These are phyloP conservation scores for Parastagonospora avenae DNA, from an alignment of 2,329 filamentous ascomycete species.

Conservation along the genomic window DNA sequence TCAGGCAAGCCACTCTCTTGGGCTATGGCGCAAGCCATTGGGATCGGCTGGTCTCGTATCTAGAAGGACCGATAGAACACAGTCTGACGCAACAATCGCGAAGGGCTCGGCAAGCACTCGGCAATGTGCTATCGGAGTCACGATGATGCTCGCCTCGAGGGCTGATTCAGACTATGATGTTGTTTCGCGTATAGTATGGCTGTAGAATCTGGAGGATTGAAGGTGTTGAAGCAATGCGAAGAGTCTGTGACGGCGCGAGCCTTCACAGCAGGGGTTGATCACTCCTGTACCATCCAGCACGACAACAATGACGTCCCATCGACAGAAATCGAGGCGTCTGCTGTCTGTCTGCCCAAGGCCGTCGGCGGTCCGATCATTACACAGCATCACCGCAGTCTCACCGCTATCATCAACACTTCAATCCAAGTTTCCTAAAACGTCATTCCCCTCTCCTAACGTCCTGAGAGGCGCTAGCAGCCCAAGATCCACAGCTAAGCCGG, in stretches of 20 bases:
- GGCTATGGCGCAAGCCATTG: neutral
- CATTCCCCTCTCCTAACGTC: slow-evolving; percentile 14
- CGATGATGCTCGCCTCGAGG: neutral
- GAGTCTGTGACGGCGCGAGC: too few species aligned
- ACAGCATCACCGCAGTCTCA: neutral
- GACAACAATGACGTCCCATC: too few species aligned
- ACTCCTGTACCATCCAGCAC: too few species aligned
- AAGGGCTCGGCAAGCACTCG: slow-evolving; percentile 4
- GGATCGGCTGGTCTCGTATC: neutral
- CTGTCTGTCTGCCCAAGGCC: neutral
- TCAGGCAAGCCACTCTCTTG: neutral
- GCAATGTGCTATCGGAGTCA: slow-evolving; percentile 10
- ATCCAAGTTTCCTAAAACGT: slow-evolving; percentile 19
- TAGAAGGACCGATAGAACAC: slow-evolving; percentile 17
- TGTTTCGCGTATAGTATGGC: too few species aligned
- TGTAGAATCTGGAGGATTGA: too few species aligned
- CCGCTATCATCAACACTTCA: slow-evolving; percentile 5
- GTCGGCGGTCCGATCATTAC: neutral
- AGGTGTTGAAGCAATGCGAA: too few species aligned
- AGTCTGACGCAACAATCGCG: slow-evolving; percentile 2
- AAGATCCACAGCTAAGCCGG: slow-evolving; percentile 7
- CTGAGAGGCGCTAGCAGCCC: slow-evolving; percentile 17
- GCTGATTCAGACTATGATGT: neutral
- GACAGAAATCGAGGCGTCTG: neutral
- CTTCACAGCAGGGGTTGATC: too few species aligned